phyloP scores from a whole-genome alignment of 176 grass and related monocot genomes.

The Triticum turgidum region DNA sequence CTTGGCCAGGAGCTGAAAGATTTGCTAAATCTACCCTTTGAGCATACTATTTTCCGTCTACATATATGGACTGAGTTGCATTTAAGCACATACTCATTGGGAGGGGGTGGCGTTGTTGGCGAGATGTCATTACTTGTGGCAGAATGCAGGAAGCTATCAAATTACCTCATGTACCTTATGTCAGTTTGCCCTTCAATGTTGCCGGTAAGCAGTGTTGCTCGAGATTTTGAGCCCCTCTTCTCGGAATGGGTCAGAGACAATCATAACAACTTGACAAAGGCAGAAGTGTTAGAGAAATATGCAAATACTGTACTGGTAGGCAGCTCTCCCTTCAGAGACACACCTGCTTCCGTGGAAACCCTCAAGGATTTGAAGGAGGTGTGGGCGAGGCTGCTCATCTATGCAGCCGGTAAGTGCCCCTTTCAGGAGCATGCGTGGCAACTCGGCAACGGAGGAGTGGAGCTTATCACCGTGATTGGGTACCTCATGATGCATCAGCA shows the following conservation, averaged over 20 bases:
- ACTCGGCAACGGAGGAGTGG: not conserved
- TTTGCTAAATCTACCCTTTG: not conserved
- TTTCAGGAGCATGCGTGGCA: not conserved
- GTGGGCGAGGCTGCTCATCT: constrained; percentile 4
- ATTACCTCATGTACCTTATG: not conserved
- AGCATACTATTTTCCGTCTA: not conserved
- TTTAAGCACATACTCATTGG: no score
- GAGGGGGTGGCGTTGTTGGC: not conserved
- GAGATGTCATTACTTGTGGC: not conserved
- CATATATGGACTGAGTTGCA: not conserved
- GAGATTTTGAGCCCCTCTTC: not conserved
- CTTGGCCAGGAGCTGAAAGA: not conserved
- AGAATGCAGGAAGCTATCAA: not conserved
- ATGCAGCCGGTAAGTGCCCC: not conserved
- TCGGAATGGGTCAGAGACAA: not conserved
- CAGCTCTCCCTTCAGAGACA: not conserved
- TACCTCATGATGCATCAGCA: not conserved
- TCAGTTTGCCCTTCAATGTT: not conserved
- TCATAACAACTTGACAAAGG: not conserved
- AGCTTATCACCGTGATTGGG: not conserved
- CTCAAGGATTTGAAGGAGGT: not conserved
- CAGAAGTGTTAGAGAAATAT: not conserved
- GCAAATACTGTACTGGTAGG: not conserved
- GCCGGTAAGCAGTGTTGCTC: not conserved
- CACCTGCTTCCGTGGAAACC: not conserved